phyloP scores from a whole-genome alignment of 2,329 filamentous ascomycete genomes.

The Colletotrichum orbiculare region DNA sequence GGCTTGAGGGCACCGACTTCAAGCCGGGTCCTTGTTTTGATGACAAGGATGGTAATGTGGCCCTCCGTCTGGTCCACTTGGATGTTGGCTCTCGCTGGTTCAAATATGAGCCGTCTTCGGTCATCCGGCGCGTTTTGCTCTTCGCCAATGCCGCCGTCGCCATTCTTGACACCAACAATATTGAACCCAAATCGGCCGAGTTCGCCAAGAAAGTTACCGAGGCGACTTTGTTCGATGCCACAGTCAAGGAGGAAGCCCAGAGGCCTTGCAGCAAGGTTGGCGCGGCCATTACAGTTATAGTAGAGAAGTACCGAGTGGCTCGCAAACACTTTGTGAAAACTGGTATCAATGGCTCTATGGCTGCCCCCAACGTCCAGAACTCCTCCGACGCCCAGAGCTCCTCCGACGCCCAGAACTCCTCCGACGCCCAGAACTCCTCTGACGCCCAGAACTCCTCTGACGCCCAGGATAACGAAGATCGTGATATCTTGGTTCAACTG shows the following conservation, averaged over 20 bases:
- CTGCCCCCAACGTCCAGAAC: background rate
- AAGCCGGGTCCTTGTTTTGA: background rate
- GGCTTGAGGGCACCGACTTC: too few species aligned
- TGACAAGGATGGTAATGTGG: background rate
- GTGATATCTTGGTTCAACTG: too few species aligned
- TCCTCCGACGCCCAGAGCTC: too few species aligned
- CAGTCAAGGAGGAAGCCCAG: background rate
- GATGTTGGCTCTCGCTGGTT: background rate
- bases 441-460: too few species aligned
- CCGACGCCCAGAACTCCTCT: background rate
- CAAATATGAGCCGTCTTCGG: background rate
- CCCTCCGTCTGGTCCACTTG: background rate
- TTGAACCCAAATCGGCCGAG: background rate
- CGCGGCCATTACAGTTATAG: background rate
- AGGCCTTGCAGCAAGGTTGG: background rate
- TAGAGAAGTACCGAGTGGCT: background rate
- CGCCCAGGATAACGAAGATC: too few species aligned
- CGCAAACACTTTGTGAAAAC: background rate
- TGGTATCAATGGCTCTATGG: background rate
- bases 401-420: too few species aligned
- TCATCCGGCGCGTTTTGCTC: background rate
- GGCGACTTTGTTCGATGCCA: background rate
- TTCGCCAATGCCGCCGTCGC: background rate
- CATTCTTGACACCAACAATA: background rate
- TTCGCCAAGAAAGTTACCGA: background rate